Evolutionary conservation across 2,329 filamentous ascomycete species (phyloP), one percentile per base, ranked within the genome.

Genomic region (Grosmannia serpens): DNA sequence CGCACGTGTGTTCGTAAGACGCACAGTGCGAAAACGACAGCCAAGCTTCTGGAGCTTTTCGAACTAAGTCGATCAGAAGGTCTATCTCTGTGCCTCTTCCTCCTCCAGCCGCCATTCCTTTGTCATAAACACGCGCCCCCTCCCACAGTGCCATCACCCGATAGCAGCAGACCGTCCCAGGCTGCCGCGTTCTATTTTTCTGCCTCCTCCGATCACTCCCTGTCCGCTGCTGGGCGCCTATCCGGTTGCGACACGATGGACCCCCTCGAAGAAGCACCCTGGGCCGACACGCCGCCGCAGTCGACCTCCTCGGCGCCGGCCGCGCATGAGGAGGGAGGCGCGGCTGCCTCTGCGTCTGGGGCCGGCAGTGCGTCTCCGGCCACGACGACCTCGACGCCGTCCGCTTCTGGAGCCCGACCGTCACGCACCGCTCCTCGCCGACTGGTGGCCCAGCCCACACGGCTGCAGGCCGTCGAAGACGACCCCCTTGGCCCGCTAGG

Each of bases 401-500:
- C 70, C 26, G 58, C 63, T 26, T 61, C 67, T 31, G 65, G 67
- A 11, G 60, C 17, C 62, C 75, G 77, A 35, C 70, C 75, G 13
- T 75, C 75, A 29, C 75, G 77, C 62, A 69, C 73, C n/a, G 71
- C 69, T 4, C 77, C 78, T 44, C 83, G 84, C 63, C 82, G 84
- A 62, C 76, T 90, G 67, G 85, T 86, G 64, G 85, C 86, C 60
- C 87, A 91, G 69, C 83, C 87, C 33, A 91, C 88, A 53, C 86
- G 84, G 57, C 85, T 92, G 61, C 85, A 92, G 73, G 86, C 86
- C 61, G 86, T 89, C 64, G 82, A 86, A 50, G 87, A 91, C 68
- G 81, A 85, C 63, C 86, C 87, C 58, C 80, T 91, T 52, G 89
- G 89, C 1, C 89, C 89, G 26, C 76, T 95, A 56, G 89, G 89